Percentiles rank a stretch among this genome's conserved stretches.
phyloP scores from a whole-genome alignment of 371 early-diverging fungal species.

The Mucor lusitanicus region DNA sequence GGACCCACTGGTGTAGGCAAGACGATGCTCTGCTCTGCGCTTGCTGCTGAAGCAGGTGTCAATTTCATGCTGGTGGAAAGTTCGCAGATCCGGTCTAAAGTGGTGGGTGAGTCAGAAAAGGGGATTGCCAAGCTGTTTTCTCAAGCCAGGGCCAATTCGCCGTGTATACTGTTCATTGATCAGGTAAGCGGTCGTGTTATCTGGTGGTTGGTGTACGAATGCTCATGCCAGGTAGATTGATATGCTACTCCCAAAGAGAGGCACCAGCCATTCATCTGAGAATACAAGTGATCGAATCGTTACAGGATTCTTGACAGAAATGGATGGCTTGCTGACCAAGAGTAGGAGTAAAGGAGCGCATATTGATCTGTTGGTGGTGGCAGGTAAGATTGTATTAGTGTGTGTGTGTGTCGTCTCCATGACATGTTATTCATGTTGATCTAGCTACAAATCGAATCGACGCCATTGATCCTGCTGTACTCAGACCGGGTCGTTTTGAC shows the following conservation, averaged over 20 bases:
- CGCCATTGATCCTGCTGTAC: slow-evolving; percentile 91
- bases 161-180: slow-evolving; percentile 85
- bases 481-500: slow-evolving; percentile 99
- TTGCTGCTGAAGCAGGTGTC: slow-evolving; percentile 83
- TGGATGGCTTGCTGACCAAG: slow-evolving; percentile 79
- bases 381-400: slow-evolving; percentile 70
- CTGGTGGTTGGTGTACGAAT: background rate
- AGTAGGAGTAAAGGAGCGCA: slow-evolving; percentile 34
- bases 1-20: slow-evolving; percentile 99
- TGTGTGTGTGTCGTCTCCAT: background rate
- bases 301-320: slow-evolving; percentile 78
- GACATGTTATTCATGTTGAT: background rate
- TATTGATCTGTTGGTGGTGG: slow-evolving; percentile 71
- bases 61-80: slow-evolving; percentile 80
- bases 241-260: slow-evolving; percentile 69
- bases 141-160: slow-evolving; percentile 75
- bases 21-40: slow-evolving; percentile 95
- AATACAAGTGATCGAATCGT: slow-evolving; percentile 82
- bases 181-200: slow-evolving; percentile 49
- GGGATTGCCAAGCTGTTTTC: slow-evolving; percentile 74
- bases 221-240: slow-evolving; percentile 54
- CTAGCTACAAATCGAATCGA: slow-evolving; percentile 68
- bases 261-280: slow-evolving; percentile 69
- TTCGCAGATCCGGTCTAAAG: slow-evolving; percentile 77
- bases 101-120: slow-evolving; percentile 84